Conservation (phyloP, 177 flowering plant species). For the Vitis hybrid region DNA sequence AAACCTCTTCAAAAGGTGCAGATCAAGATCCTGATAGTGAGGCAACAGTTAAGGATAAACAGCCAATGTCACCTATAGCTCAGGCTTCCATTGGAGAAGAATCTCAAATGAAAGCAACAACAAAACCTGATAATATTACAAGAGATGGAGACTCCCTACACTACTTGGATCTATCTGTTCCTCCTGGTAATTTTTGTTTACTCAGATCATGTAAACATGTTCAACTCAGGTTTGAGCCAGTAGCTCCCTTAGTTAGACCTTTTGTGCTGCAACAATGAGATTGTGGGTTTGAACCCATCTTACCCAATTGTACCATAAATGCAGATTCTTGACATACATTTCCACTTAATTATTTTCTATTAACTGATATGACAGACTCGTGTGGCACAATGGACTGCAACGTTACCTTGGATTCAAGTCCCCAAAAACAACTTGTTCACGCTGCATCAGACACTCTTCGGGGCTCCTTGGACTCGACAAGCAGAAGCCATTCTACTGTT, state of each 20-base stretch:
- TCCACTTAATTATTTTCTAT: not conserved
- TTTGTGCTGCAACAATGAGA: not conserved
- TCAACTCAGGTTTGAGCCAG: not conserved
- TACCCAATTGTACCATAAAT: not conserved
- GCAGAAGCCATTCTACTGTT: constrained; percentile 15
- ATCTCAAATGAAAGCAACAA: constrained; percentile 12
- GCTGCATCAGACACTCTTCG: constrained; percentile 12
- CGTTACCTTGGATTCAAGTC: not conserved
- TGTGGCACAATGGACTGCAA: constrained; percentile 10
- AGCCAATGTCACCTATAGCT: not conserved
- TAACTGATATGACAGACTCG: constrained; percentile 17
- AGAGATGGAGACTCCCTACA: constrained; percentile 4
- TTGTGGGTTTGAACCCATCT: not conserved
- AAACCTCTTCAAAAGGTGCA: constrained; percentile 7
- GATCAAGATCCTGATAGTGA: not conserved
- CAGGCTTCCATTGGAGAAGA: constrained; percentile 7
- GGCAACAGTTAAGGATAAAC: constrained; percentile 4
- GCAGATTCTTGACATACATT: not conserved
- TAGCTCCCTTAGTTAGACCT: not conserved
- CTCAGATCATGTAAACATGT: not conserved
- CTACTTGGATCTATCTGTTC: constrained; percentile 18
- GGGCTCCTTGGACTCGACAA: constrained; percentile 16
- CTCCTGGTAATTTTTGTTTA: constrained; percentile 24
- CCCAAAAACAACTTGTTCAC: constrained; percentile 8
- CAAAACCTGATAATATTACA: constrained; percentile 2